phyloP scores from a whole-genome alignment of 2,329 filamentous ascomycete genomes.

The Penicillium sp. region DNA sequence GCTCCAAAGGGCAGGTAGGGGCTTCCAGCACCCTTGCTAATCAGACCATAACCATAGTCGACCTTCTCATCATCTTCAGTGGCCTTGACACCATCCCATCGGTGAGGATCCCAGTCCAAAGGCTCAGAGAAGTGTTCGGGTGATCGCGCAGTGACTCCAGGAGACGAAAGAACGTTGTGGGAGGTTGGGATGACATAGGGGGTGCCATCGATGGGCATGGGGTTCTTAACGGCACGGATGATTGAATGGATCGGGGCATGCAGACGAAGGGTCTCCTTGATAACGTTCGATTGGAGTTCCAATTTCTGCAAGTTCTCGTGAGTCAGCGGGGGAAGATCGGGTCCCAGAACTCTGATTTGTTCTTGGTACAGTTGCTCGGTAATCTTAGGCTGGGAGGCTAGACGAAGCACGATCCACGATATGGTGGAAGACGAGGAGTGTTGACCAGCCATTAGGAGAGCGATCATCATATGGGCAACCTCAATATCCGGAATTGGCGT shows the following conservation, averaged over 20 bases:
- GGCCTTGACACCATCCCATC: constrained; percentile 49
- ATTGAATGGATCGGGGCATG: constrained; percentile 71
- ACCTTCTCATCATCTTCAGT: constrained; percentile 52
- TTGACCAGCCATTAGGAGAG: constrained; percentile 77
- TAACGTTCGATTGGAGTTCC: constrained; percentile 58
- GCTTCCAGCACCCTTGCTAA: constrained; percentile 57
- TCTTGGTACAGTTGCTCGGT: constrained; percentile 68
- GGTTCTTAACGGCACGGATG: constrained; percentile 67
- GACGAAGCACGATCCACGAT: constrained; percentile 70
- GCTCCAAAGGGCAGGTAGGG: constrained; percentile 71
- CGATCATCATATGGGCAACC: constrained; percentile 82
- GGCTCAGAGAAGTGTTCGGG: constrained; percentile 60
- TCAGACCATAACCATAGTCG: constrained; percentile 60
- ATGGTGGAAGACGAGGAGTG: constrained; percentile 76
- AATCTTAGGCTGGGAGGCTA: constrained; percentile 67
- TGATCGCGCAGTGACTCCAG: constrained; percentile 61
- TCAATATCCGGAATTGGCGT: constrained; percentile 66
- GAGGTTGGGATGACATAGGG: constrained; percentile 71
- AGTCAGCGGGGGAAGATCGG: constrained; percentile 52
- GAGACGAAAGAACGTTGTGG: constrained; percentile 76
- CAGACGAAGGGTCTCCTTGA: constrained; percentile 69
- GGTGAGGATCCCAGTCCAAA: constrained; percentile 58
- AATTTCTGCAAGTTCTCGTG: constrained; percentile 59
- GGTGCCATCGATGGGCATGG: constrained; percentile 51
- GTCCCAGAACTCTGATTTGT: constrained; percentile 55